Conservation (phyloP, 257 asterid genomes). For the Nicotiana tabacum region DNA sequence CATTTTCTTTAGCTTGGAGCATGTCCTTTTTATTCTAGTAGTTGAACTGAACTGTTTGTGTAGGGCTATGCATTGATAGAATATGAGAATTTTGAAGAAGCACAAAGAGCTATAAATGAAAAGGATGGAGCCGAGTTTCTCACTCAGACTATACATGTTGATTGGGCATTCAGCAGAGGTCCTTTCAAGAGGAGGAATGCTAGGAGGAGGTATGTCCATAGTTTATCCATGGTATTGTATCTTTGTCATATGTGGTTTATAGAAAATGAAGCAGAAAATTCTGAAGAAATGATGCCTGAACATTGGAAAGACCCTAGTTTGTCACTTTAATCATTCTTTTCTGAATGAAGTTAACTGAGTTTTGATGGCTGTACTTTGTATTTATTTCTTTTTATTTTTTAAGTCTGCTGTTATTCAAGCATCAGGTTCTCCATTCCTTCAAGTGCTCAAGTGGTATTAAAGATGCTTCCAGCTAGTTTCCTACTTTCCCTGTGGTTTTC, state of each 20-base stretch:
- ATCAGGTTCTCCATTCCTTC: background rate
- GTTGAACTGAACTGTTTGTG: background rate
- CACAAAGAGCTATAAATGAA: constrained; percentile 61
- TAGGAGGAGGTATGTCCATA: constrained; percentile 57
- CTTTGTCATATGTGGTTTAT: background rate
- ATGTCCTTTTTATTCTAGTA: background rate
- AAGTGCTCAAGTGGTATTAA: background rate
- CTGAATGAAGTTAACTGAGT: background rate
- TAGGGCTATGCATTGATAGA: constrained; percentile 85
- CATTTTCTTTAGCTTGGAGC: constrained; percentile 6
- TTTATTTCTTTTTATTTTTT: background rate
- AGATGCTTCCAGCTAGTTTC: background rate
- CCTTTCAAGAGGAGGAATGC: constrained; percentile 77
- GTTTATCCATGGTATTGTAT: background rate
- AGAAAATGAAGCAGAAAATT: background rate
- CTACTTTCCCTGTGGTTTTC: background rate
- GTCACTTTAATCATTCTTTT: background rate
- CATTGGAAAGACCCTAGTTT: background rate
- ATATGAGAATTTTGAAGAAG: constrained; percentile 73
- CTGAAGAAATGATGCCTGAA: background rate
- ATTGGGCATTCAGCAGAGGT: constrained; percentile 96
- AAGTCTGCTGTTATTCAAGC: background rate
- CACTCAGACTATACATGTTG: constrained; percentile 56
- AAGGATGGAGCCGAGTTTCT: constrained; percentile 68
- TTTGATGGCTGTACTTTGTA: background rate